A percentile compares a stretch with the other conserved stretches of the same genome.
These are phyloP conservation scores for Glutinoglossum americanum DNA, from an alignment of 495 filamentous ascomycete genomes.

Conservation along the genomic window DNA sequence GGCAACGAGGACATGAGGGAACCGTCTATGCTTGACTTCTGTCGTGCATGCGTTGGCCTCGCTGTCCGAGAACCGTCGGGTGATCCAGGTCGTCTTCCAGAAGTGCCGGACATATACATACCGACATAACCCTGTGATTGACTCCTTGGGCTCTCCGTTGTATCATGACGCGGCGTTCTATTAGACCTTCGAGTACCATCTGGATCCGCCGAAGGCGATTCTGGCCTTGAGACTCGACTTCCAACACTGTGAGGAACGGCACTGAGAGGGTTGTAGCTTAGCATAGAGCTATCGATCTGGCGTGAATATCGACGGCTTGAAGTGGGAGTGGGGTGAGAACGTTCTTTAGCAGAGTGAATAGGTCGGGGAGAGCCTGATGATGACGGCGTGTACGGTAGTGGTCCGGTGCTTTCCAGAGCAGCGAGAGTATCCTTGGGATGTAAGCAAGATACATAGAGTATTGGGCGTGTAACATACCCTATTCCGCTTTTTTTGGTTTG, in stretches of 20 bases:
- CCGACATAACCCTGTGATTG: constrained; percentile 44
- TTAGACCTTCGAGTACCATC: constrained; percentile 5
- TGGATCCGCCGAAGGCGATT: constrained; percentile 39
- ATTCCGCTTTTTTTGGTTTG: constrained; percentile 68
- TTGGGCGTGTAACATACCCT: constrained; percentile 33
- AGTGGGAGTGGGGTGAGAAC: constrained; percentile 26
- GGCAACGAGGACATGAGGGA: constrained; percentile 65
- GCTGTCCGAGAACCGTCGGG: constrained; percentile 19
- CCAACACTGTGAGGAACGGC: constrained; percentile 25
- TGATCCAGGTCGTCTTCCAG: constrained; percentile 25
- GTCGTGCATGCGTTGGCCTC: constrained; percentile 26
- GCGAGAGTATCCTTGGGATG: constrained; percentile 21
- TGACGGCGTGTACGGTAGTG: constrained; percentile 25
- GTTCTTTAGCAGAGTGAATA: constrained; percentile 24
- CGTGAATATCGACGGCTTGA: constrained; percentile 52
- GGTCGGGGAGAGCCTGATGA: constrained; percentile 46
- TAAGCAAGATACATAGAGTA: constrained; percentile 8
- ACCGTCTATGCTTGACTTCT: constrained; percentile 56
- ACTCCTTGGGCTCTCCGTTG: constrained; percentile 2
- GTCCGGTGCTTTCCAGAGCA: constrained; percentile 21
- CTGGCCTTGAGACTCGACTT: constrained; percentile 34
- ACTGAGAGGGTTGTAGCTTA: constrained; percentile 5
- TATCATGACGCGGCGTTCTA: constrained; percentile 13
- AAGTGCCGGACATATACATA: constrained; percentile 31
- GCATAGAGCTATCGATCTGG: constrained; percentile 22